Conservation (phyloP, 192 early-diverging fungal species). For the Linnemannia zychae region DNA sequence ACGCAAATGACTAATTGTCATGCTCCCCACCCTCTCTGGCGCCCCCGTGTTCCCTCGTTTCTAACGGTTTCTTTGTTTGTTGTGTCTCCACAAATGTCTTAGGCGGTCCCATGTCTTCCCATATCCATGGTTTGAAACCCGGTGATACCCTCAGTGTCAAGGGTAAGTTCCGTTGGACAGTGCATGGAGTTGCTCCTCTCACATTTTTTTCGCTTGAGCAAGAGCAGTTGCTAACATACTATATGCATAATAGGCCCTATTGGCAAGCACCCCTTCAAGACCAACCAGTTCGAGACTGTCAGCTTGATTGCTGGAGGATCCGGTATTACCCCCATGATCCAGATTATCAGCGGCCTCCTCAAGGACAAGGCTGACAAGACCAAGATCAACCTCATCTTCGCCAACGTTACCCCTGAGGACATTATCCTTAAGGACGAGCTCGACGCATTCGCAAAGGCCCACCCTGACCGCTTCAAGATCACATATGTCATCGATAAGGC, state of each 20-base stretch:
- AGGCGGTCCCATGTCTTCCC: slow-evolving; percentile 68
- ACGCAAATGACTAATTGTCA: background rate
- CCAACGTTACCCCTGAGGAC: slow-evolving; percentile 77
- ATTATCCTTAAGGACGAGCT: slow-evolving; percentile 77
- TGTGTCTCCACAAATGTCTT: slow-evolving; percentile 5
- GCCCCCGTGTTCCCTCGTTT: background rate
- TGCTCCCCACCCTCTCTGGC: background rate
- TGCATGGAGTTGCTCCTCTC: background rate
- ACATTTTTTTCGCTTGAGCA: background rate
- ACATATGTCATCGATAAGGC: slow-evolving; percentile 77
- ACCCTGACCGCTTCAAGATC: slow-evolving; percentile 77
- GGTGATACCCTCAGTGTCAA: slow-evolving; percentile 85
- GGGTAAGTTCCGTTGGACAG: slow-evolving; percentile 23
- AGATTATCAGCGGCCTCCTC: slow-evolving; percentile 73
- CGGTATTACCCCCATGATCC: slow-evolving; percentile 79
- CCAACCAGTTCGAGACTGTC: slow-evolving; percentile 72
- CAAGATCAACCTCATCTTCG: slow-evolving; percentile 79
- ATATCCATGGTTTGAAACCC: slow-evolving; percentile 71
- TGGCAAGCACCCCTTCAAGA: slow-evolving; percentile 70
- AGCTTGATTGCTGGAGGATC: slow-evolving; percentile 84
- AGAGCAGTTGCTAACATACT: background rate
- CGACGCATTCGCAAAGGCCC: slow-evolving; percentile 64
- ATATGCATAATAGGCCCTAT: slow-evolving; percentile 68
- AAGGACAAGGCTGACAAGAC: slow-evolving; percentile 76
- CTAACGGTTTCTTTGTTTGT: background rate